phyloP scores from a whole-genome alignment of 352 stramenopile genomes.

The Phytopythium mirpurense region DNA sequence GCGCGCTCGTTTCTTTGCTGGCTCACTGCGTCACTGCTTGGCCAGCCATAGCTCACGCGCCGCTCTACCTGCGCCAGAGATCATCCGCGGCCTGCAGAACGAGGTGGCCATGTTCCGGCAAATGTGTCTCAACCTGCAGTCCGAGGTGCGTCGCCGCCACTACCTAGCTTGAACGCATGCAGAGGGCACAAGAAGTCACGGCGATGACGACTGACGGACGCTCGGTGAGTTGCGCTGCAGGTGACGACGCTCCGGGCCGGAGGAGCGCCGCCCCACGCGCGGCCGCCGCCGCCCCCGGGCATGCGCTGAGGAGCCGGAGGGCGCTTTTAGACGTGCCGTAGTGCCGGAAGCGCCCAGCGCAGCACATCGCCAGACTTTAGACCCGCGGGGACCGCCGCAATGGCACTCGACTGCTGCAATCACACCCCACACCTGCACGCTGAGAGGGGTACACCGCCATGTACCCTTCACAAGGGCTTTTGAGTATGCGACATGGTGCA shows the following conservation, averaged over 20 bases:
- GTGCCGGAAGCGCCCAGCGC: too few species aligned
- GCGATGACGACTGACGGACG: background rate
- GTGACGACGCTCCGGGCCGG: slow-evolving; percentile 31
- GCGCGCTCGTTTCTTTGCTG: slow-evolving; percentile 13
- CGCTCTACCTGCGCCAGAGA: slow-evolving; percentile 27
- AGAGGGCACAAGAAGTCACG: too few species aligned
- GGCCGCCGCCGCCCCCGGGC: slow-evolving; percentile 37
- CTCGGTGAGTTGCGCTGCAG: slow-evolving; percentile 8
- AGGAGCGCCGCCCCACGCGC: slow-evolving; percentile 14
- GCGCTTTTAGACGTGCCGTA: too few species aligned
- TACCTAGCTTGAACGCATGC: too few species aligned
- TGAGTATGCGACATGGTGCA: too few species aligned
- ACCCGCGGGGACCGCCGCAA: background rate
- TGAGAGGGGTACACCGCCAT: too few species aligned
- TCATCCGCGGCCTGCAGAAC: slow-evolving; percentile 65
- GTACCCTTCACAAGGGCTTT: too few species aligned
- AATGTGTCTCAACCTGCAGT: slow-evolving; percentile 77
- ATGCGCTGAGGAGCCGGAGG: slow-evolving; percentile 32
- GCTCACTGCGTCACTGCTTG: background rate
- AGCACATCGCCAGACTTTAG: background rate
- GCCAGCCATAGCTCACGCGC: too few species aligned
- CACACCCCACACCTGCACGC: too few species aligned
- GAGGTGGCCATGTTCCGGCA: slow-evolving; percentile 79
- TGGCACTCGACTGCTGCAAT: too few species aligned
- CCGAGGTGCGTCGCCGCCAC: slow-evolving; percentile 38